Base-by-base conservation (phyloP, 2,329 filamentous ascomycete genomes). In the Hypomyces perniciosus region DNA sequence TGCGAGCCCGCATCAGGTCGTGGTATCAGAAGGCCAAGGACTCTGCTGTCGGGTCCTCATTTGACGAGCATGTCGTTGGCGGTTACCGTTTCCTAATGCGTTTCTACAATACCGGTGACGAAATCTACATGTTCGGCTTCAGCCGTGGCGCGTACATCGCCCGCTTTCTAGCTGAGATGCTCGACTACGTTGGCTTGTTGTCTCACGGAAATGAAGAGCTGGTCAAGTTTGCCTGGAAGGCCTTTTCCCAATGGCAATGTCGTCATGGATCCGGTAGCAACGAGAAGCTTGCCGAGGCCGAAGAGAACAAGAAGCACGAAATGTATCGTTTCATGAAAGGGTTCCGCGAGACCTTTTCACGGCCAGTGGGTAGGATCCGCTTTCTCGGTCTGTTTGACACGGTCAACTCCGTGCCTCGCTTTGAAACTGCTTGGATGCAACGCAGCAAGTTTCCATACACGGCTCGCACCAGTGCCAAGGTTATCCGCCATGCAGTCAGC, bases 131-230 rank as follows among this genome's bases (percentile, higher is more conserved):
- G 68, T 88, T 88, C 53, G 86, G 86, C 0, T 90, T 89, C 68
- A 85, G 81, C 40, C 79, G 86, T 20, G 86, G 86, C 13, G 78
- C 85, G 1, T 89, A 89, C 60, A 85, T 86, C 40, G 86, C 85
- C 0, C 80, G 85, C 3, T 89, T 89, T 60, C 69, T 90, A 1
- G 87, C 88, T 0, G 88, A 93, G 62, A 92, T 92, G 88, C 76
- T 93, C 6, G 88, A 93, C 61, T 84, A 88, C 58, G 83, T 93
- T 49, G 89, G 90, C 1, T 74, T 95, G 0, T 74, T 95, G 10
- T 85, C 84, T 9, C 84, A 87, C 46, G 88, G 89, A 8, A 95
- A 95, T 59, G 87, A 95, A 62, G 89, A 93, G 58, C 85, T 93
- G 83, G 83, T 89, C 46, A 76, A 79, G 4, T 95, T 95, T 63